These are phyloP conservation scores for Peronospora farinosa DNA, from an alignment of 352 stramenopile genomes.

Conservation along the genomic window DNA sequence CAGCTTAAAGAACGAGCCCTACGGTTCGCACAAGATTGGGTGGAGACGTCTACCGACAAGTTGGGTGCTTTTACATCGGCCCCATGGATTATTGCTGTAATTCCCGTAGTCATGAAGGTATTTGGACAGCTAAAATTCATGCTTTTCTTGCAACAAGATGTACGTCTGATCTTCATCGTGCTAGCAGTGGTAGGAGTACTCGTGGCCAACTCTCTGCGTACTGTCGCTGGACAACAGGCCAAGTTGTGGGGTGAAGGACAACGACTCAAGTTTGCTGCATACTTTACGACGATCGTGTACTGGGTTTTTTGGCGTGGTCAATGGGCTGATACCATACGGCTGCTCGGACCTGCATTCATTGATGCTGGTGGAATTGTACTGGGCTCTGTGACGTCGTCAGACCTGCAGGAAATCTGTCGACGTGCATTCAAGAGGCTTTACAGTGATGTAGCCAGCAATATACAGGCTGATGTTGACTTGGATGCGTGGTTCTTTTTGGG, in stretches of 20 bases:
- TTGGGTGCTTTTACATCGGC: constrained; percentile 51
- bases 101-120: constrained; percentile 65
- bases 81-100: constrained; percentile 38
- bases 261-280: constrained; percentile 58
- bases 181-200: constrained; percentile 28
- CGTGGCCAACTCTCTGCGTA: constrained; percentile 32
- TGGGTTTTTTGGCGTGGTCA: constrained; percentile 54
- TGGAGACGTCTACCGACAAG: constrained; percentile 58
- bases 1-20: constrained; percentile 38
- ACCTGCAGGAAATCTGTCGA: constrained; percentile 37
- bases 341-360: constrained; percentile 55
- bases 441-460: constrained; percentile 38
- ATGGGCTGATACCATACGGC: constrained; percentile 36
- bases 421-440: constrained; percentile 46
- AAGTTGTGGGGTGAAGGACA: constrained; percentile 62
- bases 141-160: constrained; percentile 59
- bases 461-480: constrained; percentile 58
- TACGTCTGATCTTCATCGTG: constrained; percentile 33
- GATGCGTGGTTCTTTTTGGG: constrained; percentile 68
- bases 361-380: constrained; percentile 62
- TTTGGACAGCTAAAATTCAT: constrained; percentile 71
- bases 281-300: constrained; percentile 48
- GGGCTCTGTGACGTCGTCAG: constrained; percentile 35
- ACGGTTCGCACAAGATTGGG: constrained; percentile 38
- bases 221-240: constrained; percentile 21